Base-by-base conservation (phyloP, 2,329 filamentous ascomycete genomes). In the Nemania diffusa region DNA sequence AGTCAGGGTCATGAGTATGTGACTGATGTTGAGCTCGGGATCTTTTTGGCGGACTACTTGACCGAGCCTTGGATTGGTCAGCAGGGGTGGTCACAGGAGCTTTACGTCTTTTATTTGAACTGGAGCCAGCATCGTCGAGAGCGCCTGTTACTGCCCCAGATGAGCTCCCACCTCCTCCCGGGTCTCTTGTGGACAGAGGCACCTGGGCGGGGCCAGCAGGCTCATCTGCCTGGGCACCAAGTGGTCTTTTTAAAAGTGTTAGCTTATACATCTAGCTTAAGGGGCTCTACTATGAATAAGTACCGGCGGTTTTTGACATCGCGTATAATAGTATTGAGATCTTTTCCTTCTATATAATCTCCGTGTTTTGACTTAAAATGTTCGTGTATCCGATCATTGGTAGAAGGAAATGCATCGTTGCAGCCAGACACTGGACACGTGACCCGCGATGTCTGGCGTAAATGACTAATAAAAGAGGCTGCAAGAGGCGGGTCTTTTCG, bases 1-100 rank as follows among this genome's bases (percentile, higher is more conserved):
- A 76, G 17, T 76, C 74, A 26, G 69, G 66, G 37, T 76, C 73
- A 40, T 70, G 56, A 13, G 53, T 50, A 22, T 4, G 15, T 9
- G 20, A 65, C 26, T 40, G 62, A 48, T 64, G 63, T 20, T 70
- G 70, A 50, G 71, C 73, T 46, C 72, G 72, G 29, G 73, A 74
- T 44, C 73, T 64, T 50, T 65, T 73, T 2, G 52, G 55, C 0
- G 72, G 71, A 20, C 74, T 75, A 24, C 20, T 57, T 32, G 74
- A 75, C 37, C 62, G 65, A 37, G 67, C 17, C 22, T 67, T 67
- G 1, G 62, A 34, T 15, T 57, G 55, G 27, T 57, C 29, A 32
- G 9, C 9, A 32, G 29, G 29, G 29, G 15, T 64, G 52, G 3
- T 26, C 6, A 11, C 60, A 11, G 73, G 69, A 5, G 72, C 73